Conservation (phyloP, 768 basidiomycete species). For the Sarcodon sp. region DNA sequence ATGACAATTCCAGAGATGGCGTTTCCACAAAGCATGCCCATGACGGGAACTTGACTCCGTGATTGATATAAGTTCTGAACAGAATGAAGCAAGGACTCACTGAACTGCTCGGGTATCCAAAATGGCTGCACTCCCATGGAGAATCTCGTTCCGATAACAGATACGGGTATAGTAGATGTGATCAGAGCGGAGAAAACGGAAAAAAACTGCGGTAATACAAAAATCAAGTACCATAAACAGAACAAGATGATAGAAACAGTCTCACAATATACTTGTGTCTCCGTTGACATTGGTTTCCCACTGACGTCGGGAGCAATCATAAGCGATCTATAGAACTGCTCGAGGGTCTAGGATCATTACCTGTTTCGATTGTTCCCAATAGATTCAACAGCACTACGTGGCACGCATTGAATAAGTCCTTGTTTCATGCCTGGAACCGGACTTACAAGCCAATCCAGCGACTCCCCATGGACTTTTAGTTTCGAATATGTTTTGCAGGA, state of each 20-base stretch:
- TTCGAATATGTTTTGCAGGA: constrained; percentile 66
- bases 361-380: constrained; percentile 68
- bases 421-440: neutral
- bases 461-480: constrained; percentile 67
- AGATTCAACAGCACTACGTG: constrained; percentile 52
- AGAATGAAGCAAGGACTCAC: constrained; percentile 24
- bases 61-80: neutral
- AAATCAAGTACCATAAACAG: neutral
- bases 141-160: constrained; percentile 60
- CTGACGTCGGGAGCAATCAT: constrained; percentile 18
- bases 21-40: constrained; percentile 79
- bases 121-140: constrained; percentile 71
- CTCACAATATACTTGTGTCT: constrained; percentile 64
- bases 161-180: constrained; percentile 67
- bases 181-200: constrained; percentile 57
- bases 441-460: constrained; percentile 58
- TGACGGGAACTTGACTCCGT: constrained; percentile 47
- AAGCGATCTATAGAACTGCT: neutral
- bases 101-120: constrained; percentile 76
- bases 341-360: constrained; percentile 23
- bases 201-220: constrained; percentile 33
- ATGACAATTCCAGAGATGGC: constrained; percentile 71
- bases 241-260: neutral
- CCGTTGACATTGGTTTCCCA: constrained; percentile 67
- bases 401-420: too few relatives aligned